Evolutionary conservation across 371 early-diverging fungal genomes (phyloP), one percentile per base, ranked within the genome.

Genomic region (Cokeromyces recurvatus): DNA sequence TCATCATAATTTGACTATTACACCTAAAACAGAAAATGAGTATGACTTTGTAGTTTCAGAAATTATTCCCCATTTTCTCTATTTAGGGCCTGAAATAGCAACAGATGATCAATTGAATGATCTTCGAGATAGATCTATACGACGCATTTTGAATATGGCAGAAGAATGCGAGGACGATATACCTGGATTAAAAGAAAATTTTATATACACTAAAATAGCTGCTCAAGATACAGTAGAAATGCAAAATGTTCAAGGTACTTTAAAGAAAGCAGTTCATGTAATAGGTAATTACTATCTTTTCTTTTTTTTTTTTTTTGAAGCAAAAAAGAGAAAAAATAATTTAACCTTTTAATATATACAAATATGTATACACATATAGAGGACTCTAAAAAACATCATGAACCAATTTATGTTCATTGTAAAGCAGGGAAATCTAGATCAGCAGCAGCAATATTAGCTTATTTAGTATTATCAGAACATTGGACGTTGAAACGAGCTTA

Each of bases 391-490:
- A 59, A 66, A 24, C 45, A 65, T 12, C 74, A 77, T 37, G 70
- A 71, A 19, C 71, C 81, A 1, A 83, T 92, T 43, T 87, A 90
- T 51, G 89, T 92, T 1, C 92, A 92, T 59, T 92, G 92, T 68
- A 85, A 86, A 43, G 91, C 90, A 7, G 92, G 92, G 7, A 82
- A 85, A 50, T 90, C 90, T 4, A 70, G 92, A 16, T 89, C 90
- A 0, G 89, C 81, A 4, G 86, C 87, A 0, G 87, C 79, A 10
- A 89, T 88, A 12, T 64, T 92, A 19, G 91, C 85, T 2, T 88
- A 87, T 53, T 51, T 92, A 25, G 84, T 92, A 5, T 38, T 71
- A 4, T 61, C 72, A 21, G 75, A 85, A 46, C 62, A 71, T n/a
- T 84, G 86, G 85, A 68, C 86, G 2, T 57, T 92, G 9, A 74